A percentile compares a stretch with the other conserved stretches of the same genome.
Evolutionary conservation across 768 basidiomycete genomes (phyloP).

Genomic region (Podaxis rugospora): DNA sequence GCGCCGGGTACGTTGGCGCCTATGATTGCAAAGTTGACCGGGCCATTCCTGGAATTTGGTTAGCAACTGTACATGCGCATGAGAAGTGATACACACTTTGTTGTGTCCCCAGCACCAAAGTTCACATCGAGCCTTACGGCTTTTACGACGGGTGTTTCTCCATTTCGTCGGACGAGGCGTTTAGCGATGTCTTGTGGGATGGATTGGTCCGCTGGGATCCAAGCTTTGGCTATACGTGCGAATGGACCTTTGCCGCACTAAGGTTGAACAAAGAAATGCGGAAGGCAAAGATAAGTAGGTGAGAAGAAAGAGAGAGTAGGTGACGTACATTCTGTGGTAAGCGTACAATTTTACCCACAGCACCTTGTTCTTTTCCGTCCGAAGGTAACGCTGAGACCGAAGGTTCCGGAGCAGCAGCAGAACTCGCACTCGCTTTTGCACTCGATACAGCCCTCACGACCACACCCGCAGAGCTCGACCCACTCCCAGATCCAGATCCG

Average conservation of each 20-base stretch:
- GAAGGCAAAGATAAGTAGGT: not conserved
- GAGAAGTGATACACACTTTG: not conserved
- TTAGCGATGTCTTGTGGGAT: constrained; percentile 14
- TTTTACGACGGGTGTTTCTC: constrained; percentile 13
- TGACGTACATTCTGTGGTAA: constrained; percentile 45
- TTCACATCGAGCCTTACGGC: constrained; percentile 17
- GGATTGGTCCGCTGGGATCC: constrained; percentile 17
- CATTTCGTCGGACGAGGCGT: constrained; percentile 14
- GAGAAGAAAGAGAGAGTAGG: not conserved
- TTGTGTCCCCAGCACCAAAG: constrained; percentile 15
- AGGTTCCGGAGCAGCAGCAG: constrained; percentile 33
- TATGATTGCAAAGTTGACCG: constrained; percentile 11
- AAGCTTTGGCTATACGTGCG: constrained; percentile 16
- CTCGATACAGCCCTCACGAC: not conserved
- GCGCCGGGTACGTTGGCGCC: constrained; percentile 15
- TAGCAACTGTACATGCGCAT: no score
- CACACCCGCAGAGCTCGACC: not conserved
- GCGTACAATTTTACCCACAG: constrained; percentile 39
- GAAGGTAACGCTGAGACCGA: not conserved
- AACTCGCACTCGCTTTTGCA: constrained; percentile 21
- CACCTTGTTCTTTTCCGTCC: constrained; percentile 16
- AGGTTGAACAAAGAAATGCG: not conserved
- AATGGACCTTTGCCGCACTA: constrained; percentile 21
- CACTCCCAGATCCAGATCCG: constrained; percentile 24
- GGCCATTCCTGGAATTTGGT: not conserved